Conservation (phyloP, 495 filamentous ascomycete species). For the Trichoderma gamsii region DNA sequence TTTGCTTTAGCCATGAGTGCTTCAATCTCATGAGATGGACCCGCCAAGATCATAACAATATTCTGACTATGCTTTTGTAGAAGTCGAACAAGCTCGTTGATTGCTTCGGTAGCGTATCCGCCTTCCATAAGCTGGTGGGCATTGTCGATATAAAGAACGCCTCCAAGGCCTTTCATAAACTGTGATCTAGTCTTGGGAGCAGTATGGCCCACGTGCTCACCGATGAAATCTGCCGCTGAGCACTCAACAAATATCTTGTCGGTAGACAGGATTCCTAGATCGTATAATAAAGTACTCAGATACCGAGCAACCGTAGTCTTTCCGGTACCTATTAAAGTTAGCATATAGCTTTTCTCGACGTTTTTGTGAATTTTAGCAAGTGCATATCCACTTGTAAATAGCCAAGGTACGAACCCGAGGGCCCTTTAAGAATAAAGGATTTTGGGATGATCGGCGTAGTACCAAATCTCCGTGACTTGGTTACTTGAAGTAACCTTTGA, state of each 20-base stretch:
- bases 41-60: background rate
- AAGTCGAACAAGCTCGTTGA: conserved; percentile 57
- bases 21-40: background rate
- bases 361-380: no score
- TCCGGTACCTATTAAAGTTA: conserved; percentile 41
- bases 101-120: conserved; percentile 60
- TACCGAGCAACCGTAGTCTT: conserved; percentile 66
- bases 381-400: background rate
- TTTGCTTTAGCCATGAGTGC: background rate
- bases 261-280: conserved; percentile 57
- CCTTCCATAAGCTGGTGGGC: conserved; percentile 55
- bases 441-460: conserved; percentile 38
- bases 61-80: background rate
- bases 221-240: conserved; percentile 58
- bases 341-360: background rate
- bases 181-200: conserved; percentile 53
- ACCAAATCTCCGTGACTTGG: conserved; percentile 53
- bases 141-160: conserved; percentile 61
- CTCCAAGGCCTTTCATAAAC: conserved; percentile 54
- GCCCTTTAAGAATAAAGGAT: conserved; percentile 39
- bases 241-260: conserved; percentile 50
- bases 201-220: conserved; percentile 56
- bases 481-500: conserved; percentile 47
- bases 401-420: conserved; percentile 29
- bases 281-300: conserved; percentile 68